Conservation (phyloP, 495 filamentous ascomycete species). For the Talaromyces liani region DNA sequence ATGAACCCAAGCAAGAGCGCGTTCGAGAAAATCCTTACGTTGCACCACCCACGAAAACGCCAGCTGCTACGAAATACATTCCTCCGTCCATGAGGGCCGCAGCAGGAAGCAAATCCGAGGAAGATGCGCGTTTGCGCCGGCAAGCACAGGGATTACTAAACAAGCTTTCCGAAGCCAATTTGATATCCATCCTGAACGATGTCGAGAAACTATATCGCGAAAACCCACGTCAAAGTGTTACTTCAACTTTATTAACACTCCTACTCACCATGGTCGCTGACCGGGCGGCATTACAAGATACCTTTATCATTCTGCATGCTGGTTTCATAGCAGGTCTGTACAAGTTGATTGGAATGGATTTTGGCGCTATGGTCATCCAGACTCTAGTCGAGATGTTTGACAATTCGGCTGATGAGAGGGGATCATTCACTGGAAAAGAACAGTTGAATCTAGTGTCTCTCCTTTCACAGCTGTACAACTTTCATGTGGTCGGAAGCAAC, state of each 20-base stretch:
- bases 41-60: slow-evolving; percentile 37
- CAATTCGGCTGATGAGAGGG: slow-evolving; percentile 28
- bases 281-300: slow-evolving; percentile 67
- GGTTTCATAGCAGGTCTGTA: slow-evolving; percentile 85
- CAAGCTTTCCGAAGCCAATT: slow-evolving; percentile 81
- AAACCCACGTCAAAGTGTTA: slow-evolving; percentile 76
- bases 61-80: slow-evolving; percentile 61
- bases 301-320: slow-evolving; percentile 82
- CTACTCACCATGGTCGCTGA: slow-evolving; percentile 72
- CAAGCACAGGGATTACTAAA: slow-evolving; percentile 87
- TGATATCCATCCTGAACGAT: slow-evolving; percentile 71
- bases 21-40: slow-evolving; percentile 56
- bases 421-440: slow-evolving; percentile 54
- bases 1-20: slow-evolving; percentile 30
- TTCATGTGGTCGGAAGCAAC: slow-evolving; percentile 75
- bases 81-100: slow-evolving; percentile 74
- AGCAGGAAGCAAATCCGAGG: slow-evolving; percentile 55
- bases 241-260: slow-evolving; percentile 64
- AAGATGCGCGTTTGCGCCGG: slow-evolving; percentile 60
- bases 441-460: slow-evolving; percentile 73
- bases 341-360: slow-evolving; percentile 76
- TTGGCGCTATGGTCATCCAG: slow-evolving; percentile 79
- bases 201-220: slow-evolving; percentile 76
- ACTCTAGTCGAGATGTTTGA: slow-evolving; percentile 64
- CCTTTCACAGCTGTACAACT: slow-evolving; percentile 82